Conservation (phyloP, 306 rosid species). For the Comarum palustre region DNA sequence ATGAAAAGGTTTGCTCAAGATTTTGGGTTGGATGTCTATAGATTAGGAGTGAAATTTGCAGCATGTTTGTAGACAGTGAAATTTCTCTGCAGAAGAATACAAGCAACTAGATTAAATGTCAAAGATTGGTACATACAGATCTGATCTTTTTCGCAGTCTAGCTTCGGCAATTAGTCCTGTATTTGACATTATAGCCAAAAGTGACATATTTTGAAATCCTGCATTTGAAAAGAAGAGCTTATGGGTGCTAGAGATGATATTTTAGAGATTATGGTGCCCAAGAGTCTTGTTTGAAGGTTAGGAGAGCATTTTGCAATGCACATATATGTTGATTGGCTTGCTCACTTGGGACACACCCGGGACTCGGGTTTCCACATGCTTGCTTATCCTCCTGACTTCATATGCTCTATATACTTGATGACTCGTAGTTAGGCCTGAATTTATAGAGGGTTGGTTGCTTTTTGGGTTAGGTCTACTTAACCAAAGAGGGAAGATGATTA, state of each 20-base stretch:
- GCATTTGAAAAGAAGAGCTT: not conserved
- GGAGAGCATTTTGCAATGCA: not conserved
- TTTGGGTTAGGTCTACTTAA: not conserved
- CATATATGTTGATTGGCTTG: not conserved
- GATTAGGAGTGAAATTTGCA: not conserved
- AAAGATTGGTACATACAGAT: not conserved
- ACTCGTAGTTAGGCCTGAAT: not conserved
- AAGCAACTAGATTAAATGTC: not conserved
- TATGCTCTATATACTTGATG: not conserved
- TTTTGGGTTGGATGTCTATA: not conserved
- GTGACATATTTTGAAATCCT: not conserved
- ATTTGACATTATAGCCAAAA: not conserved
- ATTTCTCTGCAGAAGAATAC: not conserved
- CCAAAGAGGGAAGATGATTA: not conserved
- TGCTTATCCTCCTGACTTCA: not conserved
- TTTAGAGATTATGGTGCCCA: not conserved
- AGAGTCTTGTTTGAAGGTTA: not conserved
- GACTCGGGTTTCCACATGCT: not conserved
- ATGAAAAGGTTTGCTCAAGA: not conserved
- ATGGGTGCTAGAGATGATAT: not conserved
- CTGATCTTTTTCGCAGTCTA: not conserved
- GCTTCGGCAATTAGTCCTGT: not conserved
- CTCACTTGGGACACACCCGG: not conserved
- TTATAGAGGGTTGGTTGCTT: not conserved
- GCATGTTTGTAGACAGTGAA: not conserved